A percentile compares a stretch with the other conserved stretches of the same genome.
phyloP scores from a whole-genome alignment of 2,329 filamentous ascomycete species.

The Pezicula rhizophila region DNA sequence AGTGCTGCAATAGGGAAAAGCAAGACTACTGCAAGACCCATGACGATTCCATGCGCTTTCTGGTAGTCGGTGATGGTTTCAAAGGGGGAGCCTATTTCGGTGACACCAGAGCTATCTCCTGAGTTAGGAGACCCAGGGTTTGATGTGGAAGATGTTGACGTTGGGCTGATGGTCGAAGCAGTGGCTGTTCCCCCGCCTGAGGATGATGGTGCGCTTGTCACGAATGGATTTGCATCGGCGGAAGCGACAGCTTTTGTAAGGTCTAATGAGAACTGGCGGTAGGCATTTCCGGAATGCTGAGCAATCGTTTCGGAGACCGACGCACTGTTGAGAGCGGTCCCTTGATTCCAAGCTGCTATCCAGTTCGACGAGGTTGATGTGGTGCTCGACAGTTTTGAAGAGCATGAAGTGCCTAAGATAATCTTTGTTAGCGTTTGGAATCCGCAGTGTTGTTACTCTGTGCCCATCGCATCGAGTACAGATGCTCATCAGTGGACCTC shows the following conservation, averaged over 20 bases:
- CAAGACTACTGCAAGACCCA: constrained; percentile 52
- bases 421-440: neutral
- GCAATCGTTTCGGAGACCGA: constrained; percentile 10
- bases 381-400: constrained; percentile 11
- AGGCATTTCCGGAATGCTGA: constrained; percentile 12
- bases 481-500: too few relatives aligned
- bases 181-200: constrained; percentile 5
- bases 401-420: constrained; percentile 14
- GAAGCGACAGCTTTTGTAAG: constrained; percentile 17
- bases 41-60: constrained; percentile 50
- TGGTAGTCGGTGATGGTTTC: constrained; percentile 9
- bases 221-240: constrained; percentile 20
- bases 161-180: neutral
- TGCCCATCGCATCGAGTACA: too few relatives aligned
- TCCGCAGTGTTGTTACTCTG: too few relatives aligned
- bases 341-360: constrained; percentile 24
- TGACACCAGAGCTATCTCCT: neutral
- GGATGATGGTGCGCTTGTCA: constrained; percentile 1
- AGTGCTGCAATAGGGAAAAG: constrained; percentile 56
- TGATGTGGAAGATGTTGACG: constrained; percentile 1
- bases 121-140: neutral
- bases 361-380: constrained; percentile 16
- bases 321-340: constrained; percentile 15
- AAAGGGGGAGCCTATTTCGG: neutral
- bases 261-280: constrained; percentile 17